Evolutionary conservation across 2,329 filamentous ascomycete genomes (phyloP), one percentile per base, ranked within the genome.

Genomic region (Calonectria naviculata): DNA sequence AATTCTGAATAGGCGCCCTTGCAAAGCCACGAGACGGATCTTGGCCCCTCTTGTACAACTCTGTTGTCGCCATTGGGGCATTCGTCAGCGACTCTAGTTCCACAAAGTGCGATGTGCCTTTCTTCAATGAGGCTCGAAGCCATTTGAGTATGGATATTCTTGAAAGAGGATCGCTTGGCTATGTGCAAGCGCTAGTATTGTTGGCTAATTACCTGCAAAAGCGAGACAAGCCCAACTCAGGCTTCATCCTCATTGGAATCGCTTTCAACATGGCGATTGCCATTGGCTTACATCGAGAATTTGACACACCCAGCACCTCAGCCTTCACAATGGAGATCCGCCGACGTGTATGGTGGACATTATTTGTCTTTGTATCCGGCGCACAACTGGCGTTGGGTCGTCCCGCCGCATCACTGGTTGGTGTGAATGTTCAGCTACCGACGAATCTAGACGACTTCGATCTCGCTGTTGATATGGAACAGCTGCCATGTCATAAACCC

Each of bases 111-210:
- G 73, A 74, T 8, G 24, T 72, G 0, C 66, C 70, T 0, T 67
- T 74, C 7, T 74, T 74, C 1, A 65, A 74, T 21, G 65, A 70
- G 2, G 73, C 72, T 4, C 65, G 72, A 13, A 70, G 72, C 31
- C 63, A 66, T 2, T 5, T 74, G 12, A 70, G 70, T 38, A 72
- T 72, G 36, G 71, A 74, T 4, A 74, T 72, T 0, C 72, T 74
- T 0, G 73, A 74, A 26, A 60, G 61, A 36, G 73, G 70, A 36
- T 42, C 74, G 71, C 4, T 21, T 74, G 2, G 74, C 72, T 0
- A 58, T 74, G 72, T 74, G 1, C 73, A 74, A 24, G 73, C 72
- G 0, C 71, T 74, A 0, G 63, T 56, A 1, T 19, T 74, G 31
- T 65, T 63, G 4, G 70, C 62, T 0, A 74, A 65, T 9, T 72